A percentile compares a stretch with the other conserved stretches of the same genome.
Evolutionary conservation across 1,139 yeast genomes (phyloP).

Genomic region (Lodderomyces parapsilosis): DNA sequence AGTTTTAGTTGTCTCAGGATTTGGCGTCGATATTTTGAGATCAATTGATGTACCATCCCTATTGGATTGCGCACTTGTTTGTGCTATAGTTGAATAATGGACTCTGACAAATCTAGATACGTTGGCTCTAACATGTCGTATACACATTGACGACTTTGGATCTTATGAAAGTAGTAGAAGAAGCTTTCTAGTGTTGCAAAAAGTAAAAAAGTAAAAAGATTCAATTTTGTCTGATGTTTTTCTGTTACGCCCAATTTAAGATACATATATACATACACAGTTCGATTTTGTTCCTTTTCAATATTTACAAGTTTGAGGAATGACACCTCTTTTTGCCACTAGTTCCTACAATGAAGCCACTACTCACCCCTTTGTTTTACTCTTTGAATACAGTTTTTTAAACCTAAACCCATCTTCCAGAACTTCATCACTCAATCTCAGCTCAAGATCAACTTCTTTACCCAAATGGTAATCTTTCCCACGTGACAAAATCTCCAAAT

Average conservation of each 20-base stretch:
- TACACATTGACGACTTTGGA: not conserved
- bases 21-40: not conserved
- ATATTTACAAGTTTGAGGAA: not conserved
- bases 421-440: constrained; percentile 1
- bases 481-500: constrained; percentile 21
- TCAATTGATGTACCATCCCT: not conserved
- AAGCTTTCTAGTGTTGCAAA: not conserved
- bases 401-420: constrained; percentile 6
- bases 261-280: too few species aligned
- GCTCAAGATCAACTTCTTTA: constrained; percentile 19
- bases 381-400: not conserved
- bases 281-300: not conserved
- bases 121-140: not conserved
- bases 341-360: too few species aligned
- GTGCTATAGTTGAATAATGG: not conserved
- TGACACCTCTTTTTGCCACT: too few species aligned
- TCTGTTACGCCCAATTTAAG: too few species aligned
- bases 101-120: not conserved
- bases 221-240: too few species aligned
- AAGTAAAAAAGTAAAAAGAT: too few species aligned
- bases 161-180: not conserved
- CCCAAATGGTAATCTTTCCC: constrained; percentile 35
- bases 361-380: not conserved
- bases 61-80: not conserved
- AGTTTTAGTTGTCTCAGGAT: not conserved